These are phyloP conservation scores for Dendryphion nanum DNA, from an alignment of 2,329 filamentous ascomycete genomes.

Conservation along the genomic window DNA sequence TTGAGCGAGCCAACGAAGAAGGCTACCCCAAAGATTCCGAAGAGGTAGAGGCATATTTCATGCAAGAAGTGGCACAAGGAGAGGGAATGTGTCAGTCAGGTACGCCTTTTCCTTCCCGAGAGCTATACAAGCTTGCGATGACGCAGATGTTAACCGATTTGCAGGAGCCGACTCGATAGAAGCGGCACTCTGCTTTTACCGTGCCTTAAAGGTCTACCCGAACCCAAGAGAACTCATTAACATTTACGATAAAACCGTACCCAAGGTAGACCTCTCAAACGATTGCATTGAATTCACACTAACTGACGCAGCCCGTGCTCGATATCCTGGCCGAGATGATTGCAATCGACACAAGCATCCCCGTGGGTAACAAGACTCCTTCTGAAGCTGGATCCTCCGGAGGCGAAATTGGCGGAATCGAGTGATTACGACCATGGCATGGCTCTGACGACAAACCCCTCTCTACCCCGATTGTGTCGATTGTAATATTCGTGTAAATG, in stretches of 20 bases:
- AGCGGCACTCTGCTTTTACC: slow-evolving; percentile 94
- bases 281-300: slow-evolving; percentile 7
- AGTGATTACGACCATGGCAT: slow-evolving; percentile 8
- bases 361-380: slow-evolving; percentile 36
- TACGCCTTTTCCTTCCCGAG: no score
- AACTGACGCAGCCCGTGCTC: slow-evolving; percentile 68
- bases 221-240: slow-evolving; percentile 87
- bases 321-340: slow-evolving; percentile 99
- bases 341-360: slow-evolving; percentile 72
- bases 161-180: slow-evolving; percentile 70
- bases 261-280: slow-evolving; percentile 63
- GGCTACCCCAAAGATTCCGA: slow-evolving; percentile 89
- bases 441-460: not conserved
- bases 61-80: slow-evolving; percentile 88
- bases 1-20: slow-evolving; percentile 82
- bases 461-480: slow-evolving; percentile 8
- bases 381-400: slow-evolving; percentile 34
- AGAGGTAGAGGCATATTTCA: slow-evolving; percentile 94
- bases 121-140: no score
- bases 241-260: slow-evolving; percentile 98
- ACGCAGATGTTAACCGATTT: not conserved
- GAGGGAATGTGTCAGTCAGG: slow-evolving; percentile 81
- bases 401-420: slow-evolving; percentile 21
- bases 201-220: slow-evolving; percentile 97
- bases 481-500: slow-evolving; percentile 38